Percentiles rank a stretch among this genome's conserved stretches.
Evolutionary conservation across 352 stramenopile genomes (phyloP).

Genomic region (Globisporangium acanthophoron): DNA sequence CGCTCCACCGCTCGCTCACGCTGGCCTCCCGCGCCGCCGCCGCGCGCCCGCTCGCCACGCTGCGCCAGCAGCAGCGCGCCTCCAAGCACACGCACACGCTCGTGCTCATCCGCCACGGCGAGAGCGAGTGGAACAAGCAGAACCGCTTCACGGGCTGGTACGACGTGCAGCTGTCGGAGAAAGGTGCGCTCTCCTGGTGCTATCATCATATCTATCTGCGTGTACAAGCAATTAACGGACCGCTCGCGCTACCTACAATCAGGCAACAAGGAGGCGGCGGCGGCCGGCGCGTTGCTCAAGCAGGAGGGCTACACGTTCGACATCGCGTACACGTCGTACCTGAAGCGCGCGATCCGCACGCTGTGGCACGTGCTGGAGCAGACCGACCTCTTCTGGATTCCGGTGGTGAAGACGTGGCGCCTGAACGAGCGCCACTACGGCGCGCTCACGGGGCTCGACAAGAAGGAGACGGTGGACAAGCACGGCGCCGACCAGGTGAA

Average conservation of each 20-base stretch:
- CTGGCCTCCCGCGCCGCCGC: slow-evolving; percentile 29
- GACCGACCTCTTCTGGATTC: slow-evolving; percentile 97
- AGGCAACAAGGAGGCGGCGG: slow-evolving; percentile 88
- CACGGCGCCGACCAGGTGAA: slow-evolving; percentile 98
- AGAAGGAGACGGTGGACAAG: slow-evolving; percentile 98
- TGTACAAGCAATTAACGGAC: background rate
- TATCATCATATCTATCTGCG: background rate
- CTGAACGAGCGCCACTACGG: slow-evolving; percentile 99
- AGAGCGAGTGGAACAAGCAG: slow-evolving; percentile 94
- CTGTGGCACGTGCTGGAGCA: slow-evolving; percentile 96
- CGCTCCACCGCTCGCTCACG: slow-evolving; percentile 44
- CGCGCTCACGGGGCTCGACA: slow-evolving; percentile 97
- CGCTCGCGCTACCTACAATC: background rate
- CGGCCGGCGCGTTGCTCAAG: slow-evolving; percentile 85
- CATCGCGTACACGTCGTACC: slow-evolving; percentile 91
- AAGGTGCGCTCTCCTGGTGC: slow-evolving; percentile 17
- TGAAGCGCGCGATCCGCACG: slow-evolving; percentile 98
- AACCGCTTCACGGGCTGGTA: slow-evolving; percentile 95
- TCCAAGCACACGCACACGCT: slow-evolving; percentile 85
- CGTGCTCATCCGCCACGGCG: slow-evolving; percentile 91
- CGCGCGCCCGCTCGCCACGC: slow-evolving; percentile 16
- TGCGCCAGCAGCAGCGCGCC: slow-evolving; percentile 59
- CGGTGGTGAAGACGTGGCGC: slow-evolving; percentile 89
- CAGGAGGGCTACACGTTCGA: slow-evolving; percentile 94
- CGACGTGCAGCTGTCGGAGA: slow-evolving; percentile 89